phyloP scores from a whole-genome alignment of 768 basidiomycete genomes.

The Lentinula detonsa region DNA sequence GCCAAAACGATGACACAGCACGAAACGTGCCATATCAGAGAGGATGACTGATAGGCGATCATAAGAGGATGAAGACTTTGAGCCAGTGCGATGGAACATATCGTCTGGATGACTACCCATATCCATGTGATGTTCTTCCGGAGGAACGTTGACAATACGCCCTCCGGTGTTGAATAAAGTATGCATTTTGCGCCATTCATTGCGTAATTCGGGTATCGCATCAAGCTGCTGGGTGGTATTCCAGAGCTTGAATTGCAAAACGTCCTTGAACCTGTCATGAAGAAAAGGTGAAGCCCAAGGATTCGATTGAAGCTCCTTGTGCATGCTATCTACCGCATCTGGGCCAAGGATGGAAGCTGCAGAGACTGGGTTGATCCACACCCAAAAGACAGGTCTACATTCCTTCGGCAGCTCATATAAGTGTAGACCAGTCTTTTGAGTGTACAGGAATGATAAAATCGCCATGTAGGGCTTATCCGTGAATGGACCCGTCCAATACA shows the following conservation, averaged over 20 bases:
- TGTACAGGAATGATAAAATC: conserved; percentile 89
- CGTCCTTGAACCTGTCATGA: conserved; percentile 71
- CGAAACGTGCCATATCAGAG: conserved; percentile 91
- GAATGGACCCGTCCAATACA: conserved; percentile 99
- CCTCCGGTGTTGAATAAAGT: conserved; percentile 87
- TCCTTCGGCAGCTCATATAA: conserved; percentile 37
- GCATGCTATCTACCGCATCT: conserved; percentile 76
- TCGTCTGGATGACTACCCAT: conserved; percentile 27
- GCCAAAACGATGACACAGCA: conserved; percentile 94
- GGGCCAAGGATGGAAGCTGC: conserved; percentile 82
- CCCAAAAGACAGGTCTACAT: conserved; percentile 92
- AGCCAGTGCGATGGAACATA: conserved; percentile 70
- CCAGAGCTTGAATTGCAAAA: conserved; percentile 92
- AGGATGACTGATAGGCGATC: conserved; percentile 72
- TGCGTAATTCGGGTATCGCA: conserved; percentile 74
- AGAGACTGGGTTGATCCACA: conserved; percentile 95
- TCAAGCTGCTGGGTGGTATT: conserved; percentile 96
- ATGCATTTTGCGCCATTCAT: conserved; percentile 77
- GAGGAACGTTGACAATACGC: conserved; percentile 60
- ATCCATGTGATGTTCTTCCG: conserved; percentile 24
- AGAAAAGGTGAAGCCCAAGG: conserved; percentile 90
- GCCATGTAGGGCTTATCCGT: conserved; percentile 98
- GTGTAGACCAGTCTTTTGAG: conserved; percentile 88
- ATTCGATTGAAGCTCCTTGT: conserved; percentile 94
- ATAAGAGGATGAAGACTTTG: conserved; percentile 62